Evolutionary conservation across 73 alveolate genomes (phyloP).

Genomic region (Paramecium sexaurelia): DNA sequence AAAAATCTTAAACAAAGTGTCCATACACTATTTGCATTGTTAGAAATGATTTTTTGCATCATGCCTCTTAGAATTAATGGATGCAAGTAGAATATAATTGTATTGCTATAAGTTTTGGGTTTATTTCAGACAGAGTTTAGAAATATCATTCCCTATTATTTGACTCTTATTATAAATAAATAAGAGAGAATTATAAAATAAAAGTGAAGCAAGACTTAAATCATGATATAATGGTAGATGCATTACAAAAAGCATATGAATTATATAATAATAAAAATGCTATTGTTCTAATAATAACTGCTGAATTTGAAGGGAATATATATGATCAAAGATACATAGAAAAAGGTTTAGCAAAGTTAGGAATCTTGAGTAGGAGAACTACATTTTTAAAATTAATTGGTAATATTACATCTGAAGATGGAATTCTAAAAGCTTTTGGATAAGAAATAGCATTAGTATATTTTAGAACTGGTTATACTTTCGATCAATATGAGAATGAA

Average conservation of each 20-base stretch:
- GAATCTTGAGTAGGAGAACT: conserved; percentile 53
- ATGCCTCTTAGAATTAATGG: conserved; percentile 54
- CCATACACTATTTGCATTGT: conserved; percentile 34
- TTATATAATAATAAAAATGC: conserved; percentile 21
- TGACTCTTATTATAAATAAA: conserved; percentile 44
- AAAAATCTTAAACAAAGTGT: conserved; percentile 31
- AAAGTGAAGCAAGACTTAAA: conserved; percentile 25
- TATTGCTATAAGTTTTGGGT: conserved; percentile 59
- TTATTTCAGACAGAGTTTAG: conserved; percentile 55
- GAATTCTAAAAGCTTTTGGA: conserved; percentile 55
- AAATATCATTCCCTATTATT: conserved; percentile 2
- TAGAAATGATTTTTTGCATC: conserved; percentile 58
- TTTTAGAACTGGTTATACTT: conserved; percentile 61
- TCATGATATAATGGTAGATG: conserved; percentile 42
- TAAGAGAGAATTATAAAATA: neutral
- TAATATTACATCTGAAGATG: conserved; percentile 36
- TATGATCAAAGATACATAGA: conserved; percentile 62
- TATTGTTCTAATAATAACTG: conserved; percentile 27
- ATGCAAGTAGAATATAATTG: conserved; percentile 60
- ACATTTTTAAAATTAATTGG: conserved; percentile 17
- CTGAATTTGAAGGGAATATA: conserved; percentile 65
- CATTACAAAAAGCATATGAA: conserved; percentile 37
- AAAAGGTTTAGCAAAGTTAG: conserved; percentile 49
- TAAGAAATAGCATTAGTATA: conserved; percentile 57
- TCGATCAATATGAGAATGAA: conserved; percentile 58